Evolutionary conservation across 75 land plant genomes (phyloP), one percentile per base, ranked within the genome.

Genomic region (Gnetum montanum): DNA sequence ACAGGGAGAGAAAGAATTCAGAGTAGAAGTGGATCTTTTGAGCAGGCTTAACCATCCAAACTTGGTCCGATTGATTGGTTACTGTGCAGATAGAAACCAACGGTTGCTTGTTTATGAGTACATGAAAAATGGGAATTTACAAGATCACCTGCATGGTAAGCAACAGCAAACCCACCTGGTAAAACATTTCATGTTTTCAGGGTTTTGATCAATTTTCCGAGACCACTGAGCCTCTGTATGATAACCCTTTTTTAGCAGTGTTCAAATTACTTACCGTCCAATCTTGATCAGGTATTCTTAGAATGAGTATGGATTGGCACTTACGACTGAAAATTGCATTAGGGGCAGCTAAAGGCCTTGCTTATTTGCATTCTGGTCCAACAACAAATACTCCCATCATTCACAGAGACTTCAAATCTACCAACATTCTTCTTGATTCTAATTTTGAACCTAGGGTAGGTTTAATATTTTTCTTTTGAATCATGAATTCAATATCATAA

Each of bases 341-440:
- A 26, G 99, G 97, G 34, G 76, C 92, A 34, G 99, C 99, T 53
- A 72, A 65, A 30, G 99, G 88, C n/a, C 79, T 95, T 43, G 76
- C 85, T 44, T 90, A 91, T 65, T 92, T 90, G 27, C 99, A 95
- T 63, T 94, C 96, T 27, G 81, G 83, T 27, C 69, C 86, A 25
- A 70, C 73, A 23, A 78, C 89, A 38, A 92, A 86, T 20, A 69
- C 69, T 35, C 88, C 88, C 16, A 79, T 95, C 60, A 79, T 95
- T 35, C 99, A 95, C 49, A 70, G 98, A 55, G 99, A 95, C 46
- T 86, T 95, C 67, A 95, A 95, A 37, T 89, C 99, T 33, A 80
- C 82, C 70, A 95, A 90, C 64, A 74, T 95, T 25, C 85, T 95
- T 31, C 61, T 95, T 43, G 68, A 69, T 47, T 63, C 67, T 22